Evolutionary conservation across 169 alveolate species (phyloP).

Genomic region (Cytauxzoon felis): DNA sequence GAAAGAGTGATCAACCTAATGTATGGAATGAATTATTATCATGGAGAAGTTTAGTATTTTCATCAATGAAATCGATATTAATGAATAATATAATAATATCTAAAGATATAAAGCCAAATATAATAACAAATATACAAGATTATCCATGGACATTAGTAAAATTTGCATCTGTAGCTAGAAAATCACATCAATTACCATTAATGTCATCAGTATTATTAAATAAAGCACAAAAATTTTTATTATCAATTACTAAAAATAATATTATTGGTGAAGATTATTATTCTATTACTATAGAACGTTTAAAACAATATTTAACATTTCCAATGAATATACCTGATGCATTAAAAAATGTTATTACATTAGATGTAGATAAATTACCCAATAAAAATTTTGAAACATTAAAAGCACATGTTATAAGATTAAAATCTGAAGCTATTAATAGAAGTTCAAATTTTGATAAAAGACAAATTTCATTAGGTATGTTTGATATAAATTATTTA

Average conservation of each 20-base stretch:
- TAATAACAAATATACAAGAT: slow-evolving; percentile 40
- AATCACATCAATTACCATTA: slow-evolving; percentile 67
- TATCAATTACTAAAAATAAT: slow-evolving; percentile 5
- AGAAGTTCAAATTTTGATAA: slow-evolving; percentile 40
- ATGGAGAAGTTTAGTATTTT: slow-evolving; percentile 66
- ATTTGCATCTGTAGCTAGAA: slow-evolving; percentile 69
- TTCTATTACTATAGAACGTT: slow-evolving; percentile 34
- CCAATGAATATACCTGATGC: slow-evolving; percentile 41
- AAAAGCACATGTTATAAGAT: slow-evolving; percentile 48
- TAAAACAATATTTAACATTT: slow-evolving; percentile 58
- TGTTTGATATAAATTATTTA: background rate
- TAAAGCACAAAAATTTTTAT: slow-evolving; percentile 64
- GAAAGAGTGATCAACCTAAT: slow-evolving; percentile 56
- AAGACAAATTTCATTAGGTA: slow-evolving; percentile 2
- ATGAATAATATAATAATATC: slow-evolving; percentile 1
- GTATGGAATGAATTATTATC: slow-evolving; percentile 65
- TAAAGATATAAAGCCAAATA: slow-evolving; percentile 3
- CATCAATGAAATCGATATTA: slow-evolving; percentile 19
- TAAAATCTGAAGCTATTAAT: slow-evolving; percentile 53
- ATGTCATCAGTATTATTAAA: slow-evolving; percentile 66
- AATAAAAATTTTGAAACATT: slow-evolving; percentile 41
- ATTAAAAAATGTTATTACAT: slow-evolving; percentile 37
- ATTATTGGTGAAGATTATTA: slow-evolving; percentile 48
- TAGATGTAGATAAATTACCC: slow-evolving; percentile 45
- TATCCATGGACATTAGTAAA: slow-evolving; percentile 72